Base-by-base conservation (phyloP, 371 early-diverging fungal species). In the Lichtheimia corymbifera region DNA sequence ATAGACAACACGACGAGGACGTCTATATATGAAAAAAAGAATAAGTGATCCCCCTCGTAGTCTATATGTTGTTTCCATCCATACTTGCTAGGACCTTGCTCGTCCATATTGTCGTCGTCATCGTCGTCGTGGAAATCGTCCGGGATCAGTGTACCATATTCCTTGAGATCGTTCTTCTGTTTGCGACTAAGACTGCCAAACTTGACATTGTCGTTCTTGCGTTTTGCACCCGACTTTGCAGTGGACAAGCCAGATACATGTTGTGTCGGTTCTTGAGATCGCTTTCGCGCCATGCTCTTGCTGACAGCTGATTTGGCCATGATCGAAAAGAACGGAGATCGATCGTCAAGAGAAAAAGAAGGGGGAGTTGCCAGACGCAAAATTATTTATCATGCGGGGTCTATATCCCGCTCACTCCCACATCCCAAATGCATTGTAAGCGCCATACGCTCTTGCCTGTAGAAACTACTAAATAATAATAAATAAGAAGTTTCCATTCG, bases 61-160 rank as follows among this genome's bases (percentile, higher is more conserved):
- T 17, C 5, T 5, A 5, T 25, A 18, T 14, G 0, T 30, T 6
- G 44, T 18, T 53, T 35, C 2, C 1, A 35, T 35, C 35, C 35
- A 35, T 64, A 64, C 64, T 64, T 64, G 20, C 3, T 44, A 1
- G 58, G 47, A 14, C 14, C 54, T 17, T 44, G 44, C 30, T 45
- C 59, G 9, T 61, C 50, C 4, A 44, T 27, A 4, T 61, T 55
- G 24, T 50, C 25, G 17, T 50, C 43, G 7, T 43, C 60, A 4
- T 68, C 61, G 6, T 80, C 80, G n/a, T 78, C 79, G 15, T 79
- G 76, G 24, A 82, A 82, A 25, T 79, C 83, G 12, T 77, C 68
- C 11, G 88, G 88, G 24, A 86, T 83, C 7, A 87, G 73, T 57
- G 84, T 77, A 50, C 88, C 88, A 59, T 87, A 87, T 25, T 87